These are phyloP conservation scores for Leucocoprinus leucothites DNA, from an alignment of 768 basidiomycete genomes.

Conservation along the genomic window DNA sequence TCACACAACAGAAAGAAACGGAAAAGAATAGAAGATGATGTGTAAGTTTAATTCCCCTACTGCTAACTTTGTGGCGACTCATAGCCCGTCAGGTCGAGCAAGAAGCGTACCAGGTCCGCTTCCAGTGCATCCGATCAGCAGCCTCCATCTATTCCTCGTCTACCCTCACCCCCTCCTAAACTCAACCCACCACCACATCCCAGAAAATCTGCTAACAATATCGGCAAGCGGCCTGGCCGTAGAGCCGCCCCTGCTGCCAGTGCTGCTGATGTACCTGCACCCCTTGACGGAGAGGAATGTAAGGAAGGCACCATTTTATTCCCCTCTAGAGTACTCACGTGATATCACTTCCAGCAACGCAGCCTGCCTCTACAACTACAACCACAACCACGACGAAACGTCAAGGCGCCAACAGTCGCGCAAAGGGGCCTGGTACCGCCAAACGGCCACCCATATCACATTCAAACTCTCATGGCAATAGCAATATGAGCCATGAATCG, in stretches of 20 bases:
- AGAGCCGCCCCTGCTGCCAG: slow-evolving; percentile 28
- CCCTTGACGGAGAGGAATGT: slow-evolving; percentile 66
- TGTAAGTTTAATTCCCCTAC: slow-evolving; percentile 39
- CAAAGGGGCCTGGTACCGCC: slow-evolving; percentile 36
- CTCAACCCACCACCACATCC: slow-evolving; percentile 17
- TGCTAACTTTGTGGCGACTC: slow-evolving; percentile 8
- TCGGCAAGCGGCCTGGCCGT: slow-evolving; percentile 43
- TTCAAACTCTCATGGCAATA: slow-evolving; percentile 24
- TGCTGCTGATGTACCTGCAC: slow-evolving; percentile 24
- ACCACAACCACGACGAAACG: slow-evolving; percentile 28
- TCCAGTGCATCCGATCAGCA: slow-evolving; percentile 66
- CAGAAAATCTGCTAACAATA: background rate
- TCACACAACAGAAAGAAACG: slow-evolving; percentile 58
- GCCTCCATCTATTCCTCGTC: slow-evolving; percentile 33
- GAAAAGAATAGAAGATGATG: slow-evolving; percentile 72
- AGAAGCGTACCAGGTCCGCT: slow-evolving; percentile 76
- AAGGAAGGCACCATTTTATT: slow-evolving; percentile 18
- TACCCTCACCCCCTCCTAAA: slow-evolving; percentile 27
- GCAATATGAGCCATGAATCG: slow-evolving; percentile 35
- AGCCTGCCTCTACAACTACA: slow-evolving; percentile 18
- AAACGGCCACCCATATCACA: slow-evolving; percentile 35
- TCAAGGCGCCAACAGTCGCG: slow-evolving; percentile 32
- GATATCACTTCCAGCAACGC: slow-evolving; percentile 11
- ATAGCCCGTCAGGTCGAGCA: slow-evolving; percentile 36
- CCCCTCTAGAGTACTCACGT: slow-evolving; percentile 5